These are phyloP conservation scores for Aegilops umbellulata DNA, from an alignment of 176 grass and related monocot species.

Conservation along the genomic window DNA sequence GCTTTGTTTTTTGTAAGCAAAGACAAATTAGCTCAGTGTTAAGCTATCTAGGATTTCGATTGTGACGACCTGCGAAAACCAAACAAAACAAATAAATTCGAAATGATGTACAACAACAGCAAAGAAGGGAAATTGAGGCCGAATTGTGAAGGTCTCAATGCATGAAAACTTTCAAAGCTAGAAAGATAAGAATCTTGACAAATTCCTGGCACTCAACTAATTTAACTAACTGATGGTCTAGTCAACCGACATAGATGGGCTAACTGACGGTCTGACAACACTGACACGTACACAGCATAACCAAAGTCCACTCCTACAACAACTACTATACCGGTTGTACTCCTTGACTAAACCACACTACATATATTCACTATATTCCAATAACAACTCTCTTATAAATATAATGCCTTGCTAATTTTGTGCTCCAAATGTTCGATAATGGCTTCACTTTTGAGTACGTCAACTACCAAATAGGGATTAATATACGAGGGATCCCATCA, in stretches of 20 bases:
- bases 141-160: neutral
- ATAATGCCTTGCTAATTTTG: neutral
- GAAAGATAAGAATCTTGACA: neutral
- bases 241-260: conserved; percentile 15
- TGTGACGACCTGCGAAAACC: neutral
- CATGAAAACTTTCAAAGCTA: neutral
- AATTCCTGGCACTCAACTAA: neutral
- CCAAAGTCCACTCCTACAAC: neutral
- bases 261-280: neutral
- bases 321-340: neutral
- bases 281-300: neutral
- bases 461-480: neutral
- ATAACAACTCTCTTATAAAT: neutral
- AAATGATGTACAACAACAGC: neutral
- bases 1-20: neutral
- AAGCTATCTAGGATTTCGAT: neutral
- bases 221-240: conserved; percentile 15
- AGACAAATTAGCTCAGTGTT: neutral
- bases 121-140: neutral
- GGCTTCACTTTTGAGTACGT: neutral
- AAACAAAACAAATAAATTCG: neutral
- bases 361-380: neutral
- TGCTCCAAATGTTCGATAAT: neutral
- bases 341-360: neutral
- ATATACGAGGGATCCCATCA: neutral